Percentiles rank a stretch among this genome's conserved stretches.
These are phyloP conservation scores for Vishniacozyma victoriae DNA, from an alignment of 768 basidiomycete species.

Conservation along the genomic window DNA sequence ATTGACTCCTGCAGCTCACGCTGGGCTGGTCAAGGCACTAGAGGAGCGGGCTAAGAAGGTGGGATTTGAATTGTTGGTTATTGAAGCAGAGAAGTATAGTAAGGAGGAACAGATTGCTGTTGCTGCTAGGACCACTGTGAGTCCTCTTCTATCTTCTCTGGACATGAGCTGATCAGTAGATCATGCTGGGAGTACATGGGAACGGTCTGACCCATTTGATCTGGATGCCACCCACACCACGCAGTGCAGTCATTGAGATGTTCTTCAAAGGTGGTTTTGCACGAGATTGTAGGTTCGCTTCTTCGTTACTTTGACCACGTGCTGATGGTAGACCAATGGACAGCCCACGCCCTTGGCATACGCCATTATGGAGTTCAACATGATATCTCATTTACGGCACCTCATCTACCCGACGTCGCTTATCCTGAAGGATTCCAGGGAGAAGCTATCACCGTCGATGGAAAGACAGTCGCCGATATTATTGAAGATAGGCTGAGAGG, in stretches of 20 bases:
- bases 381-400: constrained; percentile 35
- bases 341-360: constrained; percentile 42
- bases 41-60: constrained; percentile 60
- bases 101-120: constrained; percentile 46
- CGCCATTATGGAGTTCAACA: constrained; percentile 44
- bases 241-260: constrained; percentile 86
- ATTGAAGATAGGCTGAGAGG: constrained; percentile 60
- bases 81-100: constrained; percentile 45
- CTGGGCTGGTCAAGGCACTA: constrained; percentile 67
- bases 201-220: constrained; percentile 59
- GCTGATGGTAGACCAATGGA: constrained; percentile 41
- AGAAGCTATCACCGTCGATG: constrained; percentile 49
- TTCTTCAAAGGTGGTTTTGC: constrained; percentile 81
- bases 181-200: constrained; percentile 64
- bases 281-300: constrained; percentile 72
- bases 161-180: constrained; percentile 53
- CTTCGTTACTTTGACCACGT: neutral
- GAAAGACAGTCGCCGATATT: constrained; percentile 59
- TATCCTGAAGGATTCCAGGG: constrained; percentile 48
- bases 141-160: constrained; percentile 9
- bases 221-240: constrained; percentile 83
- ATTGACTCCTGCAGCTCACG: constrained; percentile 70
- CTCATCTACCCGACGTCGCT: constrained; percentile 33
- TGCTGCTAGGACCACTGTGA: constrained; percentile 44
- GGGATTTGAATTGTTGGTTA: constrained; percentile 59